Evolutionary conservation across 108 stramenopile genomes (phyloP).

Genomic region (Licmophora abbreviata): DNA sequence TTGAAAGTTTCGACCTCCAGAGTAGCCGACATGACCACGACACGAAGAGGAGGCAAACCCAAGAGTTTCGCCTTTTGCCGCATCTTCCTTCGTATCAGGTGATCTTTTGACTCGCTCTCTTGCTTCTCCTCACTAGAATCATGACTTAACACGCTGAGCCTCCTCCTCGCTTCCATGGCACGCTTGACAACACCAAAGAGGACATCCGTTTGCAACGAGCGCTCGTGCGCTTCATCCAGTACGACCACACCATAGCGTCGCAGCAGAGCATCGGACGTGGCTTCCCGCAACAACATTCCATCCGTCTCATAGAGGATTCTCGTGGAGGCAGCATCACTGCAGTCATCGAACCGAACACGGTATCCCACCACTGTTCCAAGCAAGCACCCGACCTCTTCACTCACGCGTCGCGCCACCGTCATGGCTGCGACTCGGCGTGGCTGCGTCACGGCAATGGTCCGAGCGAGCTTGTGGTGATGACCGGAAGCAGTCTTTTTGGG

Average conservation of each 20-base stretch:
- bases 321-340: constrained; percentile 52
- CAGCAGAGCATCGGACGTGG: constrained; percentile 78
- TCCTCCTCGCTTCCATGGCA: constrained; percentile 56
- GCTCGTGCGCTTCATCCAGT: constrained; percentile 97
- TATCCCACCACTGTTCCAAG: constrained; percentile 79
- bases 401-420: constrained; percentile 87
- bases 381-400: constrained; percentile 69
- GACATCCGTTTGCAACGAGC: constrained; percentile 93
- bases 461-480: constrained; percentile 20
- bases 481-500: constrained; percentile 4
- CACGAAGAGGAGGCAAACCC: constrained; percentile 63
- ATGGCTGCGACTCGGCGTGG: constrained; percentile 96
- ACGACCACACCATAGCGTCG: constrained; percentile 76
- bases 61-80: constrained; percentile 23
- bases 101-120: constrained; percentile 24
- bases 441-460: constrained; percentile 80
- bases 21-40: constrained; percentile 97
- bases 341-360: constrained; percentile 93
- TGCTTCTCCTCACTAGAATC: constrained; percentile 1
- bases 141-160: constrained; percentile 1
- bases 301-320: constrained; percentile 91
- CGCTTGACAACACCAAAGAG: constrained; percentile 87
- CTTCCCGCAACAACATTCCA: constrained; percentile 95
- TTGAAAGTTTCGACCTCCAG: constrained; percentile 81
- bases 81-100: constrained; percentile 33